Evolutionary conservation across 371 early-diverging fungal genomes (phyloP), one percentile per base, ranked within the genome.

Genomic region (Parasitella parasitica): DNA sequence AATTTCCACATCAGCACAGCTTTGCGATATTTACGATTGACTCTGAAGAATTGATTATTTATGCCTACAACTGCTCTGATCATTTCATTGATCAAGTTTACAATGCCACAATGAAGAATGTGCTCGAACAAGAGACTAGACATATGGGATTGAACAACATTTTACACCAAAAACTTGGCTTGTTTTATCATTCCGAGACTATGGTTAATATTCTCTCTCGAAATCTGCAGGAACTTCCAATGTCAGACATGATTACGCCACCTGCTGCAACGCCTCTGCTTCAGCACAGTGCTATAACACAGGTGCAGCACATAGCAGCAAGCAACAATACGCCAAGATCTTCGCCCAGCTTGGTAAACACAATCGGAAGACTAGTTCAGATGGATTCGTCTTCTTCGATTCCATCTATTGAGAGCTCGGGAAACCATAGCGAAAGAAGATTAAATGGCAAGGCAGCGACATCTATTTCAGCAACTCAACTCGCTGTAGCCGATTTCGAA

Each of bases 51-150:
- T 65, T 91, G 6, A 78, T 81, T 4, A 69, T 81, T 0, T 90
- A 82, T 48, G 84, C 90, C 0, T 91, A 91, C 70, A 94, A 92
- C 64, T 88, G 88, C 78, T 74, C 85, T 5, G 78, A 82, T 11
- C 27, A 62, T 0, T 70, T 86, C 43, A 65, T 72, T 6, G 89
- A 90, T 0, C 79, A 80, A 36, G 52, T 90, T n/a, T 83, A 86
- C 41, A 68, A 77, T 2, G 67, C 75, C 9, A 64, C 69, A 3
- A 37, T 54, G 11, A 67, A 68, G 18, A 69, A 66, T 18, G 46
- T 72, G 0, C 57, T 55, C 0, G 69, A 63, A n/a, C 73, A 75
- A 58, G 78, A 76, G 51, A 69, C 78, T 32, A 80, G 89, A 27
- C 80, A 76, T 53, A 66, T 77, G 55, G 63, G 81, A 0, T 57